A percentile compares a stretch with the other conserved stretches of the same genome.
Conservation (phyloP, 2,329 filamentous ascomycete genomes). For the Aspergillus pseudonomiae region DNA sequence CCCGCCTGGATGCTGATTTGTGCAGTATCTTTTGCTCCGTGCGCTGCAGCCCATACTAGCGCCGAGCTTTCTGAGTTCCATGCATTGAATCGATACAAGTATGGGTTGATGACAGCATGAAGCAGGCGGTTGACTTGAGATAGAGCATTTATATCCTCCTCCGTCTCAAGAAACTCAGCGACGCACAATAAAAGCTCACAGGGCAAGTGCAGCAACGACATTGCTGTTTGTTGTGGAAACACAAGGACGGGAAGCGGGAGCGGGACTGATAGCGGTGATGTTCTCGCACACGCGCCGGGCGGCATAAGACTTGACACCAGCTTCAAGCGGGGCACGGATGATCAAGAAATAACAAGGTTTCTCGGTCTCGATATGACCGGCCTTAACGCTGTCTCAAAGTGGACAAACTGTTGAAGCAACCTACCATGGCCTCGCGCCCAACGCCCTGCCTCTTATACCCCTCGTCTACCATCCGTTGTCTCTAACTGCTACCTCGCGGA, state of each 20-base stretch:
- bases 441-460: neutral
- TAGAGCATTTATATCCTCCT: conserved; percentile 2
- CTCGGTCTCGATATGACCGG: neutral
- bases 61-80: conserved; percentile 3
- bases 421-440: neutral
- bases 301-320: neutral
- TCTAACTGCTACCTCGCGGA: neutral
- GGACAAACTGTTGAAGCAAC: neutral
- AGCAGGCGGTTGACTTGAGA: neutral
- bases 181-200: neutral
- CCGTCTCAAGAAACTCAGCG: neutral
- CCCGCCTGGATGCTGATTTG: neutral
- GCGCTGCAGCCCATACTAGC: neutral
- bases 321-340: neutral
- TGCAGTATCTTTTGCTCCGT: neutral
- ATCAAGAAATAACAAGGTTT: neutral
- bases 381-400: neutral
- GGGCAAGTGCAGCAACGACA: conserved; percentile 3
- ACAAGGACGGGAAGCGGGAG: neutral
- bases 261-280: neutral
- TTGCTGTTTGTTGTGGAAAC: neutral
- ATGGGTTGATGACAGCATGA: neutral
- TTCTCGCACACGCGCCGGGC: neutral
- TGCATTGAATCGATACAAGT: conserved; percentile 4
- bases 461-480: neutral